These are phyloP conservation scores for Hypoxylon subgilvum DNA, from an alignment of 495 filamentous ascomycete genomes.

Conservation along the genomic window DNA sequence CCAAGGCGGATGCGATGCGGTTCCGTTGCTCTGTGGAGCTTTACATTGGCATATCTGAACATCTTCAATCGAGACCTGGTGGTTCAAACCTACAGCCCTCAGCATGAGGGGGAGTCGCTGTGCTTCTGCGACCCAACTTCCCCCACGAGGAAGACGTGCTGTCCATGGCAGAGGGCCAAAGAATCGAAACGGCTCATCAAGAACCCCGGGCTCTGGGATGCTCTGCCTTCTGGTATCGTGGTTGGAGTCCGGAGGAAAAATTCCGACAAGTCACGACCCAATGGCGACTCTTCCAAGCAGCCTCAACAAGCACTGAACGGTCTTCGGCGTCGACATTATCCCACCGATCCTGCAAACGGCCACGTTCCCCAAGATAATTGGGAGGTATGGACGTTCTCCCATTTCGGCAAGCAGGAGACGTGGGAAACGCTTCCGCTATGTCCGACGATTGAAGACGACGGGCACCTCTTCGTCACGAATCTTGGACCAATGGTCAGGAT, in stretches of 20 bases:
- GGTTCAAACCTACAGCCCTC: slow-evolving; percentile 62
- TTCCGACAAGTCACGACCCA: slow-evolving; percentile 8
- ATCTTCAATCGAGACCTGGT: slow-evolving; percentile 59
- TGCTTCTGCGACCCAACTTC: slow-evolving; percentile 47
- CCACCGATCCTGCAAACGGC: slow-evolving; percentile 3
- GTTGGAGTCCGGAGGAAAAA: slow-evolving; percentile 51
- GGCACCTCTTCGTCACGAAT: slow-evolving; percentile 62
- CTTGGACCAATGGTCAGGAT: slow-evolving; percentile 65
- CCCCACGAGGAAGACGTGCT: slow-evolving; percentile 43
- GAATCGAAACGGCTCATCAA: slow-evolving; percentile 46
- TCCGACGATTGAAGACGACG: slow-evolving; percentile 38
- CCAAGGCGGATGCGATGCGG: slow-evolving; percentile 55
- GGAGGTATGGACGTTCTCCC: slow-evolving; percentile 70
- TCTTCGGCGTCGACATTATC: slow-evolving; percentile 38
- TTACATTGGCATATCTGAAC: slow-evolving; percentile 61
- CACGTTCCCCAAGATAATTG: slow-evolving; percentile 53
- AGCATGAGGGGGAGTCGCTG: slow-evolving; percentile 49
- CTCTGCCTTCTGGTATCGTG: slow-evolving; percentile 54
- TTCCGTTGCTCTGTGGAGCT: slow-evolving; percentile 55
- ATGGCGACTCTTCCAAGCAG: slow-evolving; percentile 6
- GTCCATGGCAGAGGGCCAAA: slow-evolving; percentile 50
- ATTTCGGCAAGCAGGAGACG: slow-evolving; percentile 44
- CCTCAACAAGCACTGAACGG: slow-evolving; percentile 17
- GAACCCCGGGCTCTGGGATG: slow-evolving; percentile 58
- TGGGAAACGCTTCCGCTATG: slow-evolving; percentile 50